Base-by-base conservation (phyloP, 1,284 basidiomycete species). In the Tilletiaria anomala region DNA sequence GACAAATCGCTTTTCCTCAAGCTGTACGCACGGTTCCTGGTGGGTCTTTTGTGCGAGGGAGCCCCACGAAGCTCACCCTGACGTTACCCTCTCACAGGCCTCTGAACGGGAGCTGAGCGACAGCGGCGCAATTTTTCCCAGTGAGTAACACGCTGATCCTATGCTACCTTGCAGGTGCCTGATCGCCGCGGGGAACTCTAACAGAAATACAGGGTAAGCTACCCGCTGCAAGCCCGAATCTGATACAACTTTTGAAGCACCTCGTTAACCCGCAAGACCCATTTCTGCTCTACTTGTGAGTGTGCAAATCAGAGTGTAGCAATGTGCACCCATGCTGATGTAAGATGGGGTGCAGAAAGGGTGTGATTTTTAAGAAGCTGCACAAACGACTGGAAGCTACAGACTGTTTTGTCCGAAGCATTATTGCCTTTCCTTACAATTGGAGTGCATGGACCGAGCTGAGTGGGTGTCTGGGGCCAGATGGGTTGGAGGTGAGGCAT, bases 391-490 rank as follows among this genome's bases (percentile, higher is more conserved):
- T 64, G 49, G 83, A 86, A 61, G 87, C 91, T 0, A 82, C 91
- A 24, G 85, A 88, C 59, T 78, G 74, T 51, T 75, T 80, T 6
- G 71, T 94, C 15, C 69, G 78, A 23, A 89, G 86, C 5, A 79
- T 96, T 37, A 74, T 76, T 37, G 73, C 74, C 3, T 86, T 82
- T 59, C 81, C 85, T 6, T 97, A 87, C 80, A 96, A 96, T 64
- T 99, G 93, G 91, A 84, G 83, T 19, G 75, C 80, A 3, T 99
- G 93, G 91, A 53, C 47, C 44, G 48, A 48, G 48, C 49, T 61
- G 50, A 48, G 50, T 43, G 50, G 57, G 44, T 68, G 64, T 18
- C 46, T 65, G 15, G 50, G 54, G 22, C 33, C 26, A 0, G 44
- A 45, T 6, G 38, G 24, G 11, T 32, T 24, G 1, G 47, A 48